Percentiles rank a stretch among this genome's conserved stretches.
phyloP scores from a whole-genome alignment of 352 stramenopile genomes.

The Globisporangium barbulae region DNA sequence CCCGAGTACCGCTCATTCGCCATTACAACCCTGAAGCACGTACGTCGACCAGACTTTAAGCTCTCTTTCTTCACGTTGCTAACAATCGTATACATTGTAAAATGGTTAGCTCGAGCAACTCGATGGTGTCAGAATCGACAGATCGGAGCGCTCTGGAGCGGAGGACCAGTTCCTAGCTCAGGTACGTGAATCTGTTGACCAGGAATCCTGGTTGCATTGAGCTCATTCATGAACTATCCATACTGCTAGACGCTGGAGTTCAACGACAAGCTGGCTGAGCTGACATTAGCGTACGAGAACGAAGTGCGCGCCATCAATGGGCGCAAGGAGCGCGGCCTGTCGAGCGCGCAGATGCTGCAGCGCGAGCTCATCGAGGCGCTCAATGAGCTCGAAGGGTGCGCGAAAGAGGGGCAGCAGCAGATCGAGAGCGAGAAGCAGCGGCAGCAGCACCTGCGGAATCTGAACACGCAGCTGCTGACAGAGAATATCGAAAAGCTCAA shows the following conservation, averaged over 20 bases:
- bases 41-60: slow-evolving; percentile 17
- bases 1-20: slow-evolving; percentile 72
- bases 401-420: slow-evolving; percentile 35
- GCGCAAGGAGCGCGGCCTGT: slow-evolving; percentile 33
- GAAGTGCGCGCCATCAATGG: slow-evolving; percentile 48
- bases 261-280: slow-evolving; percentile 54
- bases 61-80: background rate
- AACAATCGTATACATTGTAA: background rate
- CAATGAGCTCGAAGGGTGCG: slow-evolving; percentile 50
- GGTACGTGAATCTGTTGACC: slow-evolving; percentile 11
- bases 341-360: slow-evolving; percentile 64
- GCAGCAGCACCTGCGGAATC: slow-evolving; percentile 35
- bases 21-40: slow-evolving; percentile 63
- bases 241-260: slow-evolving; percentile 45
- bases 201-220: background rate
- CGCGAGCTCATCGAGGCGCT: slow-evolving; percentile 53
- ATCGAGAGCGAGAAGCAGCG: slow-evolving; percentile 45
- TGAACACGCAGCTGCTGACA: slow-evolving; percentile 34
- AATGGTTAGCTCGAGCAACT: slow-evolving; percentile 35
- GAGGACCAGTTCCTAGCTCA: slow-evolving; percentile 52
- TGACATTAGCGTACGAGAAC: slow-evolving; percentile 52
- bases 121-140: slow-evolving; percentile 41
- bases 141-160: slow-evolving; percentile 31
- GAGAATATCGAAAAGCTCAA: slow-evolving; percentile 37
- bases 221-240: background rate